Evolutionary conservation across 1,284 basidiomycete species (phyloP), one percentile per base, ranked within the genome.

Genomic region (Rhizoctonia solani): DNA sequence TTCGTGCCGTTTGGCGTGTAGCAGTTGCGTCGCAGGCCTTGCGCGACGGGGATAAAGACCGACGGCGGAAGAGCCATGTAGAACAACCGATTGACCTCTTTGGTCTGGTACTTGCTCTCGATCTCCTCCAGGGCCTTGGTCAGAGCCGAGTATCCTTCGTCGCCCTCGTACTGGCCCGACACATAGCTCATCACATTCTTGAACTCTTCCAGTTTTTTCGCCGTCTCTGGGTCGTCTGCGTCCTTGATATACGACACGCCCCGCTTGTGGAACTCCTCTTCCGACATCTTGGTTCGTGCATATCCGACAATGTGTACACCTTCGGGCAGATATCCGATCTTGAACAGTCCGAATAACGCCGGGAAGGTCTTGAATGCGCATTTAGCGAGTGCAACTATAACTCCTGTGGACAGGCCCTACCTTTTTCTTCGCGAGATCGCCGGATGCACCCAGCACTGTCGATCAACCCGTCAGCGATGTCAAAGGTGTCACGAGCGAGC

Each of bases 371-470:
- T n/a, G 72, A 21, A 66, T 34, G 3, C n/a, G 67, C 54, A 34
- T 9, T 50, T 32, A 66, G 49, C 29, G 27, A 32, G 47, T 34
- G 16, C 50, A 16, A 23, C 32, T 50, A 30, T 25, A 39, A 54
- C 46, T 47, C 42, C 9, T 29, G 30, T 59, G 53, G n/a, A 8
- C 25, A 29, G 41, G 54, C 13, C 46, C 21, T 56, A 91, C 95
- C 86, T 99, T 99, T 83, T 99, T 99, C 89, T 98, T 98, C 69
- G 96, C 97, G 56, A 99, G 84, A 83, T 99, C 96, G 59, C 96
- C 96, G 68, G 93, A 97, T 23, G 96, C 96, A 69, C 97, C 97
- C 69, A 97, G 87, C 67, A 99, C 96, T 95, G 74, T 34, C 34
- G 29, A 29, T 39, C 11, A 41, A 27, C 3, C 30, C 39, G 39